These are phyloP conservation scores for Fraxinus excelsior DNA, from an alignment of 257 asterid species.

Conservation along the genomic window DNA sequence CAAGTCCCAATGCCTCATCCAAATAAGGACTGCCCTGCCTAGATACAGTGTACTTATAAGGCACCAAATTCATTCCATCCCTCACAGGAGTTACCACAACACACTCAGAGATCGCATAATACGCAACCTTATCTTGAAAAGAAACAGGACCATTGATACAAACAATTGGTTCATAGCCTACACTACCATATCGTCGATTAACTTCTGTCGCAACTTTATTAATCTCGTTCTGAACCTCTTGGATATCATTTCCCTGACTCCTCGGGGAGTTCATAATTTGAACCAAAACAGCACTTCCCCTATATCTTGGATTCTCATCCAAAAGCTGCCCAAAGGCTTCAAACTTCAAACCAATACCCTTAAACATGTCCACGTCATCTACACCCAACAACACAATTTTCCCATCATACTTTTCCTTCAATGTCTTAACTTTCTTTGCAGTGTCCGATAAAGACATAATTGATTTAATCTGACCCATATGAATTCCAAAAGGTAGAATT, in stretches of 20 bases:
- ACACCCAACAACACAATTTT: constrained; percentile 69
- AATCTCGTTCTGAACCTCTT: constrained; percentile 68
- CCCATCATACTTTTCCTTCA: constrained; percentile 52
- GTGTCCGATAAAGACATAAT: constrained; percentile 50
- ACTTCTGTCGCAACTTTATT: constrained; percentile 47
- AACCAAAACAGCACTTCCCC: constrained; percentile 60
- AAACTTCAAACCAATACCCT: constrained; percentile 75
- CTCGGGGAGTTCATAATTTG: constrained; percentile 80
- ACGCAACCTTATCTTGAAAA: constrained; percentile 67
- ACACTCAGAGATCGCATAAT: constrained; percentile 67
- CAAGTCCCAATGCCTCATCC: constrained; percentile 54
- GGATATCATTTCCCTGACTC: constrained; percentile 75
- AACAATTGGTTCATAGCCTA: constrained; percentile 67
- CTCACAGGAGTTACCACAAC: constrained; percentile 87
- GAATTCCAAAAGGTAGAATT: constrained; percentile 81
- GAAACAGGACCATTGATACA: constrained; percentile 62
- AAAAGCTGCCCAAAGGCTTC: constrained; percentile 63
- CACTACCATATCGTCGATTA: constrained; percentile 45
- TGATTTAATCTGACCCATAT: constrained; percentile 61
- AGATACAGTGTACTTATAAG: constrained; percentile 73
- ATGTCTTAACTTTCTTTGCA: constrained; percentile 45
- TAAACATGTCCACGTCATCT: constrained; percentile 89
- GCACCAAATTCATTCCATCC: constrained; percentile 90
- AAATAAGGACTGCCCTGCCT: constrained; percentile 64
- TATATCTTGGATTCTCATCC: constrained; percentile 44